Conservation (phyloP, 1,284 basidiomycete genomes). For the Hemileccinum hortonii region DNA sequence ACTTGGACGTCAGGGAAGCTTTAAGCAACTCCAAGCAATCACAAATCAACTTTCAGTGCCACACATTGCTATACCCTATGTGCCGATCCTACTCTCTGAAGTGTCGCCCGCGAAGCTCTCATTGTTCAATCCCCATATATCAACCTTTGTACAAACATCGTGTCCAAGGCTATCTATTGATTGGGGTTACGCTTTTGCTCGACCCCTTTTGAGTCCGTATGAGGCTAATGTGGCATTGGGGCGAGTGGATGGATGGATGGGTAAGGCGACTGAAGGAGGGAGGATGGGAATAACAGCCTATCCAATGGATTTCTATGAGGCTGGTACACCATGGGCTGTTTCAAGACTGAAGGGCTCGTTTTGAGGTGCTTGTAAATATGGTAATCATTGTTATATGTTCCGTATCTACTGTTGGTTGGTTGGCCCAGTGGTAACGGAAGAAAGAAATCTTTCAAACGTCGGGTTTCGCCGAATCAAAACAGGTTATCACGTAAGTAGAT, state of each 20-base stretch:
- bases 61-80: conserved; percentile 63
- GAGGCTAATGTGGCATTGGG: conserved; percentile 90
- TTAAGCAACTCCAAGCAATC: conserved; percentile 88
- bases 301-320: conserved; percentile 96
- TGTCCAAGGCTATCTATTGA: conserved; percentile 97
- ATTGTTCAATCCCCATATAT: conserved; percentile 78
- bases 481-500: background rate
- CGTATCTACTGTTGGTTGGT: no score
- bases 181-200: conserved; percentile 95
- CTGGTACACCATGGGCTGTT: conserved; percentile 72
- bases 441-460: background rate
- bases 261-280: conserved; percentile 34
- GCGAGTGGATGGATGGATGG: conserved; percentile 64
- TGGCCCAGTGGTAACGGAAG: no score
- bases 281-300: conserved; percentile 52
- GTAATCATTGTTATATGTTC: no score
- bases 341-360: conserved; percentile 49
- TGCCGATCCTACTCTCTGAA: conserved; percentile 93
- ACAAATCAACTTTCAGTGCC: conserved; percentile 62
- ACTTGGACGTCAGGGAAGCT: conserved; percentile 90
- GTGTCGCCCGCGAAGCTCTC: conserved; percentile 92
- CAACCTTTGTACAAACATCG: conserved; percentile 92
- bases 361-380: conserved; percentile 1
- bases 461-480: background rate
- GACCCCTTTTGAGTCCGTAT: conserved; percentile 90